phyloP scores from a whole-genome alignment of 2,329 filamentous ascomycete species.

The Pseudofabraea citricarpa region DNA sequence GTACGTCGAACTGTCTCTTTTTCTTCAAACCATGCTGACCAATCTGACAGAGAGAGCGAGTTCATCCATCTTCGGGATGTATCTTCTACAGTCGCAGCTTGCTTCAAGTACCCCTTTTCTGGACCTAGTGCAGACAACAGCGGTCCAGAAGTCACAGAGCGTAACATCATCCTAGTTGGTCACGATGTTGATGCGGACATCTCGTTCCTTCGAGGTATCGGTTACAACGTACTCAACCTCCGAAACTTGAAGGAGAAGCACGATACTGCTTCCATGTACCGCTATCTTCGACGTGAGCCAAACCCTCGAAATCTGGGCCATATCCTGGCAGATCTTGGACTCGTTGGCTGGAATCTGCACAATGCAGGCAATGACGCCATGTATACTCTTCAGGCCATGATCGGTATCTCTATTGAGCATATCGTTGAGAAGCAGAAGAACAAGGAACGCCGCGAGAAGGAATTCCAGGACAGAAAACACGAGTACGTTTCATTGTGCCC shows the following conservation, averaged over 20 bases:
- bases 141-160: slow-evolving; percentile 17
- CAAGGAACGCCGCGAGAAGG: slow-evolving; percentile 8
- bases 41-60: slow-evolving; percentile 42
- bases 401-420: slow-evolving; percentile 50
- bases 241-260: slow-evolving; percentile 56
- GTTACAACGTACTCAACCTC: slow-evolving; percentile 52
- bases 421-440: slow-evolving; percentile 14
- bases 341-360: slow-evolving; percentile 64
- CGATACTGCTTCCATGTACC: slow-evolving; percentile 72
- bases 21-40: slow-evolving; percentile 5
- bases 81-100: slow-evolving; percentile 40
- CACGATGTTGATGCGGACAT: slow-evolving; percentile 69
- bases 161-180: slow-evolving; percentile 72
- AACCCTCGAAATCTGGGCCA: slow-evolving; percentile 51
- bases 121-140: slow-evolving; percentile 8
- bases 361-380: slow-evolving; percentile 85
- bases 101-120: slow-evolving; percentile 54
- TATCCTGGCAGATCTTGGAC: slow-evolving; percentile 60
- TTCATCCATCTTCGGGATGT: slow-evolving; percentile 43
- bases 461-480: slow-evolving; percentile 12
- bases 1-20: slow-evolving; percentile 42
- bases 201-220: slow-evolving; percentile 58
- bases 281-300: slow-evolving; percentile 49
- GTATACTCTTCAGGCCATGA: slow-evolving; percentile 70
- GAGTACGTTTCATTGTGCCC: slow-evolving; percentile 11